Evolutionary conservation across 768 basidiomycete genomes (phyloP), one percentile per base, ranked within the genome.

Genomic region (Lactarius trivialis): DNA sequence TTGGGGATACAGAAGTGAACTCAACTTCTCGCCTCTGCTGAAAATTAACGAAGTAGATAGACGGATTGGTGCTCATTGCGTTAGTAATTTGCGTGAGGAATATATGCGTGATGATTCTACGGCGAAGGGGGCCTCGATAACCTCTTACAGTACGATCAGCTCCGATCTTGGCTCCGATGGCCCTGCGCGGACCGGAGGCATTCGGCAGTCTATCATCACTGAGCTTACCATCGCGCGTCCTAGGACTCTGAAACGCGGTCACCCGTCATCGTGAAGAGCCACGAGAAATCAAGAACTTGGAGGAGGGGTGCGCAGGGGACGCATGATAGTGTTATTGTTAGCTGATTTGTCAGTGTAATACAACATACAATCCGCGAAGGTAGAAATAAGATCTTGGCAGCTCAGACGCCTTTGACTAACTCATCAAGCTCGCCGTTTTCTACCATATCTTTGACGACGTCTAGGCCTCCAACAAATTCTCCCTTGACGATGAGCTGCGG

Each of bases 401-500:
- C 21, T 48, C 24, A 48, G 24, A 12, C 24, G n/a, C n/a, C n/a
- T n/a, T n/a, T n/a, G 21, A 48, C 12, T 28, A 77, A 33, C 54
- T 89, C 84, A 57, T 77, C 72, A 61, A 95, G 81, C 74, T 97
- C 94, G 24, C 88, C 92, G 61, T 71, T 86, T 34, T 87, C 82
- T 15, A 82, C 82, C 89, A 95, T 89, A 76, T 98, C 96, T 72
- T 85, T 82, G 26, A 95, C 82, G 56, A 98, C 86, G 71, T 99
- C 96, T 56, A 98, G 75, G 4, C 96, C 96, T n/a, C 96, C 96
- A 17, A 97, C 85, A 19, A 99, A 80, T 72, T 98, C 93, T 24
- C 97, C 95, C 3, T 91, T 84, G 55, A 93, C 78, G 66, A 94
- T 88, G 24, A 96, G 73, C 78, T 79, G 74, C 3, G 81, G 81